Conservation (phyloP, 177 flowering plant genomes). For the Vitis hybrid region DNA sequence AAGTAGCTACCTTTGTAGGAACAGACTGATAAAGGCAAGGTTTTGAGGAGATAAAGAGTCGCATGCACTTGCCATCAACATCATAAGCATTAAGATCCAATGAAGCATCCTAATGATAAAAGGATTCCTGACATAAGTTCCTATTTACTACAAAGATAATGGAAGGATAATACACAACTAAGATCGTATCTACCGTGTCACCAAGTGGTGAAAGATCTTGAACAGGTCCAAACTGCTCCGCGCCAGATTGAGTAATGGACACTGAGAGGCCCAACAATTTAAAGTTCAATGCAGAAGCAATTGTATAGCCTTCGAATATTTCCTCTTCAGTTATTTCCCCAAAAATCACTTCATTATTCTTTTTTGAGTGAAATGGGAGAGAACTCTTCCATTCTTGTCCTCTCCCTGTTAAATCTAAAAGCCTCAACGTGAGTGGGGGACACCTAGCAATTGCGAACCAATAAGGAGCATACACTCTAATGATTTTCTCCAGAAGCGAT, state of each 20-base stretch:
- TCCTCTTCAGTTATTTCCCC: slow-evolving; percentile 86
- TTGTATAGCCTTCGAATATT: slow-evolving; percentile 73
- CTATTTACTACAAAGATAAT: background rate
- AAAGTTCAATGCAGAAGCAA: slow-evolving; percentile 76
- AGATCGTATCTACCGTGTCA: slow-evolving; percentile 65
- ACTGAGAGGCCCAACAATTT: slow-evolving; percentile 67
- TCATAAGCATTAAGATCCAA: slow-evolving; percentile 78
- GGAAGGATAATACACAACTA: background rate
- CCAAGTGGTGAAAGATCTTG: slow-evolving; percentile 86
- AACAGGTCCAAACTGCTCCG: slow-evolving; percentile 65
- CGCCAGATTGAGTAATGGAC: slow-evolving; percentile 49
- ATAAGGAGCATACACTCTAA: slow-evolving; percentile 83
- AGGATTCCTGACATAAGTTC: background rate
- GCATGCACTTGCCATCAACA: slow-evolving; percentile 69
- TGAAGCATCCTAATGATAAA: slow-evolving; percentile 75
- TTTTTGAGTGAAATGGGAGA: slow-evolving; percentile 50
- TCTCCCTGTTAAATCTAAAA: slow-evolving; percentile 45
- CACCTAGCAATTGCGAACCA: slow-evolving; percentile 83
- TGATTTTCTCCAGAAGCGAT: slow-evolving; percentile 40
- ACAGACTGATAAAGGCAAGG: slow-evolving; percentile 84
- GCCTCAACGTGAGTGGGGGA: slow-evolving; percentile 72
- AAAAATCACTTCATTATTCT: slow-evolving; percentile 38
- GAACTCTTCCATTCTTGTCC: slow-evolving; percentile 35
- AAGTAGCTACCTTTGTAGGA: slow-evolving; percentile 77
- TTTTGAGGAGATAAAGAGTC: slow-evolving; percentile 80